phyloP scores from a whole-genome alignment of 495 filamentous ascomycete species.

The Xylaria scruposa region DNA sequence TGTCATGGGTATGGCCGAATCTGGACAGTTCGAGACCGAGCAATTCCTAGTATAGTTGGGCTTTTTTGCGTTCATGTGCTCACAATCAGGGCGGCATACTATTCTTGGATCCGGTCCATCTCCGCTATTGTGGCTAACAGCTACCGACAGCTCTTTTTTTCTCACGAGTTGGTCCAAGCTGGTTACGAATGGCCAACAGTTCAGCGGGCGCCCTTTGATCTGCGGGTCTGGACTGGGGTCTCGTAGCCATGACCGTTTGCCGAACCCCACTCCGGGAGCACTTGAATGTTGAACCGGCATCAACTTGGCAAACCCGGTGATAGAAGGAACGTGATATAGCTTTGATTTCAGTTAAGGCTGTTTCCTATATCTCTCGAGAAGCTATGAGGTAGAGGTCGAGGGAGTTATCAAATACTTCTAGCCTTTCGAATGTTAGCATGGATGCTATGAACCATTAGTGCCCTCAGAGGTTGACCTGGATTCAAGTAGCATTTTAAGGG shows the following conservation, averaged over 20 bases:
- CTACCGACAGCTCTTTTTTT: neutral
- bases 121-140: slow-evolving; percentile 17
- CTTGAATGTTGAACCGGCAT: neutral
- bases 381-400: neutral
- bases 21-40: neutral
- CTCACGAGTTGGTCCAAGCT: neutral
- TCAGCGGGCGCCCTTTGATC: neutral
- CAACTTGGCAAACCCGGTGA: neutral
- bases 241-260: slow-evolving; percentile 12
- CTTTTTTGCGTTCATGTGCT: neutral
- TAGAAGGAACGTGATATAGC: slow-evolving; percentile 1
- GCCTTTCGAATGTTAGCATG: neutral
- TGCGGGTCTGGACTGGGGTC: slow-evolving; percentile 2
- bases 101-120: slow-evolving; percentile 20
- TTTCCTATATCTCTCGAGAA: neutral
- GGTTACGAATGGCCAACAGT: neutral
- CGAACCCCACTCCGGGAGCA: slow-evolving; percentile 6
- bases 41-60: neutral
- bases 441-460: neutral
- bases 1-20: neutral
- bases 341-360: neutral
- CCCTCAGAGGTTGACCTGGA: neutral
- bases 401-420: neutral
- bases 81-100: neutral
- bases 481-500: neutral